Percentiles rank a stretch among this genome's conserved stretches.
These are phyloP conservation scores for Orbilia quercus DNA, from an alignment of 2,329 filamentous ascomycete species.

Conservation along the genomic window DNA sequence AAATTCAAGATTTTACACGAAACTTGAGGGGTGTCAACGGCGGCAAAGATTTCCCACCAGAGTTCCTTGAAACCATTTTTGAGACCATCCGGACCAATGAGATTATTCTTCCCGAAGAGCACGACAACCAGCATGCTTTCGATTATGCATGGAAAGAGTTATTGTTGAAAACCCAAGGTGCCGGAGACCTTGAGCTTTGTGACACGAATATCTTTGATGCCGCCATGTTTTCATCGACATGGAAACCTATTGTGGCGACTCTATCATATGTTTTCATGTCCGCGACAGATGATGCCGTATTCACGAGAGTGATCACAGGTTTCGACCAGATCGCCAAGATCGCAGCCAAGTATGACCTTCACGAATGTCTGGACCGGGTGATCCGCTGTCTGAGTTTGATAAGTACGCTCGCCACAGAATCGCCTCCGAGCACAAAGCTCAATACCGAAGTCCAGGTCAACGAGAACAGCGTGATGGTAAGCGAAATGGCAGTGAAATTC, in stretches of 20 bases:
- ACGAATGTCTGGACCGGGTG: slow-evolving; percentile 90
- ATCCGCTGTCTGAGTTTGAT: slow-evolving; percentile 90
- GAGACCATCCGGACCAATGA: slow-evolving; percentile 92
- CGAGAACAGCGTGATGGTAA: slow-evolving; percentile 96
- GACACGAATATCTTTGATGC: slow-evolving; percentile 91
- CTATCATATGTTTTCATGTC: slow-evolving; percentile 99
- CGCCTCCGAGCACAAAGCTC: slow-evolving; percentile 81
- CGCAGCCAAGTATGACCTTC: slow-evolving; percentile 82
- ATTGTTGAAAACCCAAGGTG: slow-evolving; percentile 81
- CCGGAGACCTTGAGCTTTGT: slow-evolving; percentile 79
- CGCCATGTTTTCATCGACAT: slow-evolving; percentile 96
- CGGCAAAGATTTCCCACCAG: slow-evolving; percentile 82
- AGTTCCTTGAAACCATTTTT: slow-evolving; percentile 87
- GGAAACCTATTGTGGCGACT: slow-evolving; percentile 93
- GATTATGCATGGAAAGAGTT: slow-evolving; percentile 87
- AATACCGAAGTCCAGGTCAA: slow-evolving; percentile 96
- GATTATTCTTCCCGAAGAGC: slow-evolving; percentile 93
- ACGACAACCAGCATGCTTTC: slow-evolving; percentile 60
- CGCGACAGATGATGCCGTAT: slow-evolving; percentile 94
- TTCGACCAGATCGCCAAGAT: slow-evolving; percentile 97
- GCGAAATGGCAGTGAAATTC: slow-evolving; percentile 94
- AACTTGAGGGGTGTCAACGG: slow-evolving; percentile 93
- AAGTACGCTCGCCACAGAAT: slow-evolving; percentile 82
- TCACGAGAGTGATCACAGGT: slow-evolving; percentile 89
- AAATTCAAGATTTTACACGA: slow-evolving; percentile 79